These are phyloP conservation scores for Trametes sanguinea DNA, from an alignment of 768 basidiomycete species.

Conservation along the genomic window DNA sequence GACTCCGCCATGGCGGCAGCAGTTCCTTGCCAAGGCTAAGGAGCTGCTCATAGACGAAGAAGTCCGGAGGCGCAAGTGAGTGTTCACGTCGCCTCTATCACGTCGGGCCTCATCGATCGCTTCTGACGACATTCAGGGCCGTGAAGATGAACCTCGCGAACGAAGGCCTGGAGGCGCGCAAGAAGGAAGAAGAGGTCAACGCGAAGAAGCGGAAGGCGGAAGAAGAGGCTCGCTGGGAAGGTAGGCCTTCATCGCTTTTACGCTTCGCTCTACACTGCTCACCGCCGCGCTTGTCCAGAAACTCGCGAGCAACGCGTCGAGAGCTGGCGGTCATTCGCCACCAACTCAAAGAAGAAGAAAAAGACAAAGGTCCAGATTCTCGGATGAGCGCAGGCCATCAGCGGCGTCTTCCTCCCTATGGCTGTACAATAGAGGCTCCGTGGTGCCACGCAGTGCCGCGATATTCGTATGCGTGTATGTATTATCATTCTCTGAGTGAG, in stretches of 20 bases:
- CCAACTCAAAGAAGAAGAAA: slow-evolving; percentile 78
- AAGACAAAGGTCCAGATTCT: slow-evolving; percentile 56
- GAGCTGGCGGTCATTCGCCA: slow-evolving; percentile 78
- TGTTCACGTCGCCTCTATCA: slow-evolving; percentile 11
- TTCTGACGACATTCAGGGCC: slow-evolving; percentile 49
- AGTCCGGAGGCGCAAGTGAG: slow-evolving; percentile 79
- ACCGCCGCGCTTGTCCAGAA: slow-evolving; percentile 14
- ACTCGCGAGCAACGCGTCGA: slow-evolving; percentile 80
- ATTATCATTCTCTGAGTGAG: not conserved
- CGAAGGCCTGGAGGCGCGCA: slow-evolving; percentile 89
- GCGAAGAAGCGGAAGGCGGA: slow-evolving; percentile 84
- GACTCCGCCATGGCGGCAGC: slow-evolving; percentile 65
- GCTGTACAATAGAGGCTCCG: slow-evolving; percentile 5
- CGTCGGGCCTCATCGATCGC: not conserved
- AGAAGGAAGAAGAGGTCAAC: slow-evolving; percentile 84
- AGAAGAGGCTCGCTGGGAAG: slow-evolving; percentile 89
- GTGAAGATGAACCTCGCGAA: slow-evolving; percentile 91
- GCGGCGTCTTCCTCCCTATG: not conserved
- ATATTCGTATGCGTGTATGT: not conserved
- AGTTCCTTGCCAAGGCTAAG: slow-evolving; percentile 72
- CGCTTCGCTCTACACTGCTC: not conserved
- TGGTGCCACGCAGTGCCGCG: not conserved
- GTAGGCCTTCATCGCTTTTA: slow-evolving; percentile 40
- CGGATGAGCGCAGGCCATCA: slow-evolving; percentile 22
- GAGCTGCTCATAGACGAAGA: slow-evolving; percentile 91